Percentiles rank a stretch among this genome's conserved stretches.
Evolutionary conservation across 2,329 filamentous ascomycete genomes (phyloP).

Genomic region (Tolypocladium pustulatum): DNA sequence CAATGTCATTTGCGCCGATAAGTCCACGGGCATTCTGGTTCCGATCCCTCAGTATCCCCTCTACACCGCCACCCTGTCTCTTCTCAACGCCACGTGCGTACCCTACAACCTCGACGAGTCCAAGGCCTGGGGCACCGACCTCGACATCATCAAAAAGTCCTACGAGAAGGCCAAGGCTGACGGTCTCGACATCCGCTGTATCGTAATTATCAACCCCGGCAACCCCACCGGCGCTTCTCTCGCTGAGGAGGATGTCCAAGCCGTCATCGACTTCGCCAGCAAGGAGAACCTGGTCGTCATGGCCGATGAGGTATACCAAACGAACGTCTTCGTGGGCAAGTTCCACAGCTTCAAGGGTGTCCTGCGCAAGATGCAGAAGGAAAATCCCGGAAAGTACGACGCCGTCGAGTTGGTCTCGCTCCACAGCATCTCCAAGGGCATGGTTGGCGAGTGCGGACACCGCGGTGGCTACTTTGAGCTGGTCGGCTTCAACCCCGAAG

Average conservation of each 20-base stretch:
- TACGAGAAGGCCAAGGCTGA: conserved; percentile 64
- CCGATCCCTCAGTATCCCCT: conserved; percentile 97
- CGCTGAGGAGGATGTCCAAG: conserved; percentile 64
- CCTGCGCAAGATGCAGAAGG: conserved; percentile 69
- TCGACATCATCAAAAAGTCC: conserved; percentile 63
- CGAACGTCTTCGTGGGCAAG: conserved; percentile 89
- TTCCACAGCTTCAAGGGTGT: conserved; percentile 95
- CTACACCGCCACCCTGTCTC: conserved; percentile 83
- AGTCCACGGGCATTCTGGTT: conserved; percentile 74
- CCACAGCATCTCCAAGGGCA: conserved; percentile 93
- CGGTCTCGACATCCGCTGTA: conserved; percentile 79
- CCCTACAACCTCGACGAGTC: conserved; percentile 90
- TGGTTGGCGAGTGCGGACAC: conserved; percentile 98
- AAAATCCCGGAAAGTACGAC: conserved; percentile 67
- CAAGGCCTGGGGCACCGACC: conserved; percentile 77
- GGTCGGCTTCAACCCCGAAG: conserved; percentile 73
- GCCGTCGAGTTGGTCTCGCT: conserved; percentile 80
- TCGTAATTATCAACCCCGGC: conserved; percentile 96
- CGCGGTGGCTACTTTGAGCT: conserved; percentile 97
- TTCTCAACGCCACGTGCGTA: conserved; percentile 78
- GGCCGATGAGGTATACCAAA: conserved; percentile 98
- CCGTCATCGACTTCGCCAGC: conserved; percentile 77
- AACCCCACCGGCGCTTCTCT: conserved; percentile 93
- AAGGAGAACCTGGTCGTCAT: conserved; percentile 80
- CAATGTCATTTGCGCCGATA: conserved; percentile 71